Evolutionary conservation across 805 yeast genomes (phyloP).

Genomic region (Lipomyces lipofer): DNA sequence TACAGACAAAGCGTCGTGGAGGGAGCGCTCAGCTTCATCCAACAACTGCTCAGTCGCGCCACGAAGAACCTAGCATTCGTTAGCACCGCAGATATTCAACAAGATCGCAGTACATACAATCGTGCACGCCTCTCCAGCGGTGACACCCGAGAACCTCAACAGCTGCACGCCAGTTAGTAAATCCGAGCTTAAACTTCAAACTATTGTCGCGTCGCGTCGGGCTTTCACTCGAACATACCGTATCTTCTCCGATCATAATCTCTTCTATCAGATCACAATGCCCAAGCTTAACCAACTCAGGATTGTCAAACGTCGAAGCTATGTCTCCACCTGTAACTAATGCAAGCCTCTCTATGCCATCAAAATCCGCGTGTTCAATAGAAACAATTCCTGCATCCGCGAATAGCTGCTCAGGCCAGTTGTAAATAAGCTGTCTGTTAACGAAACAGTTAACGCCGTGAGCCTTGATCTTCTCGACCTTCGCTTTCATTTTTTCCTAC

Average conservation of each 20-base stretch:
- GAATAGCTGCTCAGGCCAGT: conserved; percentile 95
- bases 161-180: conserved; percentile 46
- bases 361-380: conserved; percentile 97
- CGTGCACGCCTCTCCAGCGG: conserved; percentile 94
- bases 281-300: conserved; percentile 83
- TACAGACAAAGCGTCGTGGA: conserved; percentile 95
- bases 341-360: conserved; percentile 95
- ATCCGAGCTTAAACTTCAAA: too few relatives aligned
- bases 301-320: conserved; percentile 91
- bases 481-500: conserved; percentile 77
- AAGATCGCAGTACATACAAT: too few relatives aligned
- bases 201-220: too few relatives aligned
- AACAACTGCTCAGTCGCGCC: conserved; percentile 97
- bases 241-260: conserved; percentile 87
- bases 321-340: conserved; percentile 98
- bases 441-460: conserved; percentile 88
- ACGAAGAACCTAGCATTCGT: too few relatives aligned
- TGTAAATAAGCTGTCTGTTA: conserved; percentile 94
- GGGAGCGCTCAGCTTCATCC: conserved; percentile 94
- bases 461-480: conserved; percentile 84
- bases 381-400: conserved; percentile 85
- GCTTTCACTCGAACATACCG: conserved; percentile 37
- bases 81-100: too few relatives aligned
- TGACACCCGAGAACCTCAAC: conserved; percentile 92
- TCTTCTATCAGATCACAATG: conserved; percentile 89